Conservation (phyloP, 352 stramenopile genomes). For the Pythium plurisporium region DNA sequence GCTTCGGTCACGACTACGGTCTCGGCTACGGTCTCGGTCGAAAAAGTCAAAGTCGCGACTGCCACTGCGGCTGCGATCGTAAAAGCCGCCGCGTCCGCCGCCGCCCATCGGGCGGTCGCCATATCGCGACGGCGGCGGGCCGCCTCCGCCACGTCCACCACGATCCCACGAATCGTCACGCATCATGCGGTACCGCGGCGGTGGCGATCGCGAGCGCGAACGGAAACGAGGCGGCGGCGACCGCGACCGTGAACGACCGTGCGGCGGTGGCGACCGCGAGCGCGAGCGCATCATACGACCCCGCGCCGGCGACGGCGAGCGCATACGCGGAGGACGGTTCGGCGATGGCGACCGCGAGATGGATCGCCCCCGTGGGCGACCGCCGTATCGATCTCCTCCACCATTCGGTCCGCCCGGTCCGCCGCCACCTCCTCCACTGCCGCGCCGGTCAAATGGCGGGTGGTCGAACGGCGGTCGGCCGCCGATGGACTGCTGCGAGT, state of each 20-base stretch:
- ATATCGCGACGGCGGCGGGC: conserved; percentile 6
- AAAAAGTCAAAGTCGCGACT: conserved; percentile 12
- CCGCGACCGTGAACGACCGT: conserved; percentile 31
- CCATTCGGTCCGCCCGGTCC: neutral
- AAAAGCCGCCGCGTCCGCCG: conserved; percentile 30
- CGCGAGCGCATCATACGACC: conserved; percentile 24
- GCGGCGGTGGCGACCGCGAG: conserved; percentile 35
- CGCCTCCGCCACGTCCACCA: conserved; percentile 13
- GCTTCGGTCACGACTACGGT: conserved; percentile 22
- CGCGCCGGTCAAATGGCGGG: conserved; percentile 17
- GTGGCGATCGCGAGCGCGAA: conserved; percentile 52
- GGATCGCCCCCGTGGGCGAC: conserved; percentile 36
- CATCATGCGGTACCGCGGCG: conserved; percentile 47
- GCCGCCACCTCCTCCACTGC: neutral
- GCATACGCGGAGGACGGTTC: conserved; percentile 11
- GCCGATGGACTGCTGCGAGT: conserved; percentile 5
- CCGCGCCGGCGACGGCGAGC: conserved; percentile 28
- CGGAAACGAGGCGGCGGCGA: conserved; percentile 31
- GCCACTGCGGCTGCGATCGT: conserved; percentile 15
- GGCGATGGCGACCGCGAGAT: conserved; percentile 45
- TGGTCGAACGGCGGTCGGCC: conserved; percentile 28
- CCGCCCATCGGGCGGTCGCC: conserved; percentile 26
- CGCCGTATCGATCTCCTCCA: conserved; percentile 33
- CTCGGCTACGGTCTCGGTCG: conserved; percentile 16
- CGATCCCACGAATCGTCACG: conserved; percentile 22